phyloP scores from a whole-genome alignment of 176 grass and related monocot genomes.

The Tuctoria greenei region DNA sequence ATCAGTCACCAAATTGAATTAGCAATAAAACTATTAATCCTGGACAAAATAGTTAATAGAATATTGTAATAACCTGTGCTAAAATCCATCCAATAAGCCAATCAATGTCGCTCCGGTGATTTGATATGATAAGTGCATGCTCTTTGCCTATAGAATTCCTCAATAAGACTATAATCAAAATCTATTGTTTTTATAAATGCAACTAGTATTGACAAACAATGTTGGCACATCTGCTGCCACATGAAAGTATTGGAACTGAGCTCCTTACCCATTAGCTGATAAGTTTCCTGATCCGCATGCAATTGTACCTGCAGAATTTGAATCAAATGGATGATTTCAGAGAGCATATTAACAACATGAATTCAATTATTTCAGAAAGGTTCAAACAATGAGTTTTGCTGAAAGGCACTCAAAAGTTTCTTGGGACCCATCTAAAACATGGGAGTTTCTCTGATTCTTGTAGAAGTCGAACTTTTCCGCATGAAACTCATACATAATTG shows the following conservation, averaged over 20 bases:
- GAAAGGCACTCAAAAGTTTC: neutral
- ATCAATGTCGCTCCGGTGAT: slow-evolving; percentile 86
- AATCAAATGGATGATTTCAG: neutral
- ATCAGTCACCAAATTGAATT: neutral
- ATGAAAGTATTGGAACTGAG: neutral
- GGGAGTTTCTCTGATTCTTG: neutral
- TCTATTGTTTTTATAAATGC: neutral
- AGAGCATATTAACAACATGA: neutral
- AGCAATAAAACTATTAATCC: neutral
- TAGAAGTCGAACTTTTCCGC: neutral
- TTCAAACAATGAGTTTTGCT: neutral
- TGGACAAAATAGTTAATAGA: slow-evolving; percentile 7
- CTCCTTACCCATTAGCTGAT: slow-evolving; percentile 65
- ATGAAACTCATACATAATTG: neutral
- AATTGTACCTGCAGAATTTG: slow-evolving; percentile 53
- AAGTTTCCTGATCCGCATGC: slow-evolving; percentile 55
- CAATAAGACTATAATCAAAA: slow-evolving; percentile 17
- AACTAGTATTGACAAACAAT: neutral
- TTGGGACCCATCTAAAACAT: neutral
- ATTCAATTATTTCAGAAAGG: neutral
- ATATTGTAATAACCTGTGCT: slow-evolving; percentile 54
- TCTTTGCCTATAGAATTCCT: slow-evolving; percentile 64
- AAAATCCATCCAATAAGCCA: slow-evolving; percentile 96
- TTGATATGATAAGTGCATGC: slow-evolving; percentile 70
- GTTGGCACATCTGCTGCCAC: slow-evolving; percentile 15